phyloP scores from a whole-genome alignment of 1,284 basidiomycete species.

The Gymnopus androsaceus region DNA sequence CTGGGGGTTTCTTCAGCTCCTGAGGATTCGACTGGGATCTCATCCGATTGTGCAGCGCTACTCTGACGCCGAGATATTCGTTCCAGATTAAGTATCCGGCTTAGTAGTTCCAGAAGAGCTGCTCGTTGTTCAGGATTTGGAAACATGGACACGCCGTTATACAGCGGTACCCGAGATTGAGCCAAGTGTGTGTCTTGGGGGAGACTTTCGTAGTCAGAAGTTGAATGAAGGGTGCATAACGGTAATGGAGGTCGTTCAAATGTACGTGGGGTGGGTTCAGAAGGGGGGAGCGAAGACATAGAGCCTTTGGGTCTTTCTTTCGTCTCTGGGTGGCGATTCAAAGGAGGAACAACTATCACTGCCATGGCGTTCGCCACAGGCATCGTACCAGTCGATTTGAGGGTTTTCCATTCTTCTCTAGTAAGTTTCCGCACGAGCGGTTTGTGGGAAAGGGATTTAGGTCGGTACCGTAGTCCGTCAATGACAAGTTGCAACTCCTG shows the following conservation, averaged over 20 bases:
- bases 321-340: conserved; percentile 55
- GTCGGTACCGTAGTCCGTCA: conserved; percentile 38
- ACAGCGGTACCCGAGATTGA: conserved; percentile 55
- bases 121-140: conserved; percentile 60
- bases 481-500: conserved; percentile 69
- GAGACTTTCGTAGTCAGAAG: conserved; percentile 22
- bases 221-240: conserved; percentile 32
- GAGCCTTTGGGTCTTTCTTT: conserved; percentile 44
- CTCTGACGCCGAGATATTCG: conserved; percentile 22
- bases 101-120: conserved; percentile 50
- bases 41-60: neutral
- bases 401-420: conserved; percentile 52
- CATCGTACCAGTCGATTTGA: conserved; percentile 50
- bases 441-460: conserved; percentile 25
- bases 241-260: conserved; percentile 22
- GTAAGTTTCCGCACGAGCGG: conserved; percentile 62
- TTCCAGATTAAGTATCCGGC: conserved; percentile 51
- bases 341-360: conserved; percentile 68
- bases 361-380: conserved; percentile 58
- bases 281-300: conserved; percentile 42
- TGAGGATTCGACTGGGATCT: neutral
- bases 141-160: conserved; percentile 65
- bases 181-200: conserved; percentile 40
- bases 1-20: neutral
- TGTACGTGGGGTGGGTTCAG: conserved; percentile 17